Conservation (phyloP, 2,329 filamentous ascomycete species). For the Coniochaeta sp. region DNA sequence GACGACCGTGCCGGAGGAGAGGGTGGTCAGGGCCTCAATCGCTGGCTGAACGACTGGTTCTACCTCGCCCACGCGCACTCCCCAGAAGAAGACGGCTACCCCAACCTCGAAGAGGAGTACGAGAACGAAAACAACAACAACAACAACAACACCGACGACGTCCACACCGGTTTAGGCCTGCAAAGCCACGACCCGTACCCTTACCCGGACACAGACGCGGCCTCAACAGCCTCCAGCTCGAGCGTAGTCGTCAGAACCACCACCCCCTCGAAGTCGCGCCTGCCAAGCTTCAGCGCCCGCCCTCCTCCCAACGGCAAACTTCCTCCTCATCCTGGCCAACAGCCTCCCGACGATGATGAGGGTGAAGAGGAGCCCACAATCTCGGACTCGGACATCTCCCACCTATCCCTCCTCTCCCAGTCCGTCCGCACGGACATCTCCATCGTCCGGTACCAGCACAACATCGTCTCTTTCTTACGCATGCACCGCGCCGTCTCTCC, state of each 20-base stretch:
- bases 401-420: slow-evolving; percentile 51
- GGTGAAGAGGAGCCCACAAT: slow-evolving; percentile 11
- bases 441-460: slow-evolving; percentile 76
- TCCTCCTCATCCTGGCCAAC: neutral
- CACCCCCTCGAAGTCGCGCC: slow-evolving; percentile 5
- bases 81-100: slow-evolving; percentile 60
- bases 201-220: slow-evolving; percentile 18
- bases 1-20: slow-evolving; percentile 37
- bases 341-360: neutral
- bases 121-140: slow-evolving; percentile 20
- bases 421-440: slow-evolving; percentile 65
- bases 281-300: neutral
- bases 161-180: slow-evolving; percentile 9
- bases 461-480: slow-evolving; percentile 80
- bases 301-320: neutral
- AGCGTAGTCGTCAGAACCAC: slow-evolving; percentile 37
- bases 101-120: slow-evolving; percentile 62
- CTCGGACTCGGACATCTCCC: slow-evolving; percentile 43
- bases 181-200: slow-evolving; percentile 5
- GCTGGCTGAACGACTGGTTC: slow-evolving; percentile 71
- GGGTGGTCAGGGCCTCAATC: slow-evolving; percentile 35
- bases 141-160: slow-evolving; percentile 8
- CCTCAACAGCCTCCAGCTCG: slow-evolving; percentile 27
- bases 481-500: slow-evolving; percentile 73
- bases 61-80: slow-evolving; percentile 85